Base-by-base conservation (phyloP, 768 basidiomycete genomes). In the Tylopilus cervinicoccineus region DNA sequence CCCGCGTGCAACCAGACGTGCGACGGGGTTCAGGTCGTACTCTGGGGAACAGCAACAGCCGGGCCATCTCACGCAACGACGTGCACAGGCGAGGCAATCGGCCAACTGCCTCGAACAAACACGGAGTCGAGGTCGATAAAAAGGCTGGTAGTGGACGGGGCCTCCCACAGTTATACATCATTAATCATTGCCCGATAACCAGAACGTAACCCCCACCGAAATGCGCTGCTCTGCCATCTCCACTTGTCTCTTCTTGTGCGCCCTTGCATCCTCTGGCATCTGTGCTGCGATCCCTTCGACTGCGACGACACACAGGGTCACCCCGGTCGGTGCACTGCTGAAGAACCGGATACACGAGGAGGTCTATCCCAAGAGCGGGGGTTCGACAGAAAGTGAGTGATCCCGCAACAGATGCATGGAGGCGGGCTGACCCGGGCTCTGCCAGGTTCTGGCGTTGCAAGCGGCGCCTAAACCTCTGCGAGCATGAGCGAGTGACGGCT, bases 341-440 rank as follows among this genome's bases (percentile, higher is more conserved):
- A 63, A 54, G 58, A 43, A 49, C 32, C 50, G 53, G 19, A 49
- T 65, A 42, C 61, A 64, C 36, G 38, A 65, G 36, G 46, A 50
- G 33, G 48, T 52, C 32, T 34, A 41, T 38, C 60, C 54, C n/a
- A 50, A 48, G 31, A 27, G 38, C 20, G 26, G 43, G 23, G 11
- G 42, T 40, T 27, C 28, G 12, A 22, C 11, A 7, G n/a, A 17
- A 12, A 32, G 38, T 61, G 31, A 50, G 59, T 47, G 11, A 19
- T 28, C 16, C 38, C 17, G 24, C 16, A 17, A 26, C 26, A 32
- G 17, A 47, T 24, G 24, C 19, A 34, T 45, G 20, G 34, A 16
- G 20, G 31, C 36, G 26, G 33, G 27, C 53, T 55, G 37, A 58
- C 40, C n/a, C 5, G 17, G 27, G 32, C 20, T 23, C 13, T 12